Base-by-base conservation (phyloP, 805 yeast species). In the Lipomyces mesembrius region DNA sequence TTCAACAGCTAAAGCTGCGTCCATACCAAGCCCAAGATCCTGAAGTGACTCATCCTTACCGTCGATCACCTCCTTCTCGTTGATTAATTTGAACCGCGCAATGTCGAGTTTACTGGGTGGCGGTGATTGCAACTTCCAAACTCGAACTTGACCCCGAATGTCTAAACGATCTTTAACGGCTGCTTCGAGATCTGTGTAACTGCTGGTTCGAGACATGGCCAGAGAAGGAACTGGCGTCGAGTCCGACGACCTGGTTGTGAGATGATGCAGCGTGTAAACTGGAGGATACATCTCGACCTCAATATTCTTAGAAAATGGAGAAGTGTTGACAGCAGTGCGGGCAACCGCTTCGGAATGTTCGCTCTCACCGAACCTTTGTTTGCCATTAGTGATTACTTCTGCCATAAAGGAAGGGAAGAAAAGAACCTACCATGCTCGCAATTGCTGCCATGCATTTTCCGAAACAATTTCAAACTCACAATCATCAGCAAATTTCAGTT, bases 401-500 rank as follows among this genome's bases (percentile, higher is more conserved):
- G 27, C 8, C 34, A 35, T 9, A 27, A n/a, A 17, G 17, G 7
- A 14, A 20, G 2, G 43, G 43, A 27, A 27, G 20, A 14, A 12
- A 27, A 27, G 20, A 14, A 12, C 66, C n/a, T 59, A 71, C 70
- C 72, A 69, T 12, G 51, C 52, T 7, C 43, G 58, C 12, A 73
- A 59, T 51, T 35, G 39, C 2, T 51, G 39, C 73, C 74, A 73
- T 3, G 64, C 68, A 12, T 27, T 17, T 22, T 58, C 59, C 17
- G 75, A 60, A 11, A 73, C 64, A 14, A 70, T 64, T 27, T 65
- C 62, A 52, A 65, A 61, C 2, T 61, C 70, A 32, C 49, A 29
- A 14, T 66, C 63, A 35, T 59, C 60, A 11, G 52, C 61, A 7
- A 60, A 39, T 14, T 54, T 37, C 22, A 59, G 57, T 22, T 49